These are phyloP conservation scores for Fusarium setosum DNA, from an alignment of 2,329 filamentous ascomycete genomes.

Conservation along the genomic window DNA sequence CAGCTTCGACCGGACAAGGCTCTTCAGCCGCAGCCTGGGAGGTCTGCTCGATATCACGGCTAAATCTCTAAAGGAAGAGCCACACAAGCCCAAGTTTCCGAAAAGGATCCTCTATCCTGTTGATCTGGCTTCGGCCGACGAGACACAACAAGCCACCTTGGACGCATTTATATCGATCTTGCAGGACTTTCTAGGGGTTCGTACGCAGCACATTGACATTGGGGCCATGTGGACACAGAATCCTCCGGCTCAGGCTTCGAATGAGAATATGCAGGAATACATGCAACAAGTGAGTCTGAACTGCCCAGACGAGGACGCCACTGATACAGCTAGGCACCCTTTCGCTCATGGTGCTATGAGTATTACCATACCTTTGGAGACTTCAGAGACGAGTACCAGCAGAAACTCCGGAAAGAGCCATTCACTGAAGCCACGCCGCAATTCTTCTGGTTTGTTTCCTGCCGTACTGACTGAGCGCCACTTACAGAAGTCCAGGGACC, in stretches of 20 bases:
- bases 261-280: slow-evolving; percentile 39
- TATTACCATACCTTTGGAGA: slow-evolving; percentile 46
- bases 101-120: slow-evolving; percentile 41
- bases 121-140: slow-evolving; percentile 32
- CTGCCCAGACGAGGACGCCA: neutral
- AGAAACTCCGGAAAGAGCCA: slow-evolving; percentile 37
- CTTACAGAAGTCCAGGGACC: slow-evolving; percentile 27
- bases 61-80: neutral
- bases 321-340: slow-evolving; percentile 43
- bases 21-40: slow-evolving; percentile 41
- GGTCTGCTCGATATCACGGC: slow-evolving; percentile 37
- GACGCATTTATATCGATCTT: slow-evolving; percentile 40
- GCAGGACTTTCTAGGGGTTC: slow-evolving; percentile 24
- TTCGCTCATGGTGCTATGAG: slow-evolving; percentile 47
- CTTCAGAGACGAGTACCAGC: slow-evolving; percentile 42
- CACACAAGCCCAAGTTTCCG: neutral
- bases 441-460: slow-evolving; percentile 44
- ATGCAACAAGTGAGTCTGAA: slow-evolving; percentile 42
- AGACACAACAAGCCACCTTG: slow-evolving; percentile 20
- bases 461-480: too few relatives aligned
- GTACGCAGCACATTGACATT: slow-evolving; percentile 31
- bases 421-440: slow-evolving; percentile 45
- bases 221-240: slow-evolving; percentile 31
- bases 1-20: slow-evolving; percentile 35
- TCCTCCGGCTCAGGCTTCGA: slow-evolving; percentile 5